These are phyloP conservation scores for Aspergillus affinis DNA, from an alignment of 495 filamentous ascomycete species.

Conservation along the genomic window DNA sequence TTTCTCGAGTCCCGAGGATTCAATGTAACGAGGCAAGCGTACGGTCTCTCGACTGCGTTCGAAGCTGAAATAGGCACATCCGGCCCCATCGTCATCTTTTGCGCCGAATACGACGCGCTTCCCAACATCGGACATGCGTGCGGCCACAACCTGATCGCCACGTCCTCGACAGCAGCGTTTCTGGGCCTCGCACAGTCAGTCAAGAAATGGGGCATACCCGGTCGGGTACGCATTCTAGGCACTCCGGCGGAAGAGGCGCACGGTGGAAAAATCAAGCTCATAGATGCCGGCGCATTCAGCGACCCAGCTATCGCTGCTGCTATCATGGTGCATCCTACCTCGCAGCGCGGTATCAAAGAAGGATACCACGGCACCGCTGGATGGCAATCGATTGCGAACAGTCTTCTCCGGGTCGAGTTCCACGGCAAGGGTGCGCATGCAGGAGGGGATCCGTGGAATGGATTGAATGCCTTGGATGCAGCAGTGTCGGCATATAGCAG, in stretches of 20 bases:
- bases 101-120: conserved; percentile 45
- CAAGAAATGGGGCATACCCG: conserved; percentile 35
- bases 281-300: conserved; percentile 41
- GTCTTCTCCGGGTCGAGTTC: neutral
- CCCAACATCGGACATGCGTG: conserved; percentile 58
- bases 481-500: conserved; percentile 53
- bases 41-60: conserved; percentile 23
- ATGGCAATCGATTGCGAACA: neutral
- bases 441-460: conserved; percentile 55
- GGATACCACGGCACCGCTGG: neutral
- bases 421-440: conserved; percentile 38
- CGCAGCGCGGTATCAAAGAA: neutral
- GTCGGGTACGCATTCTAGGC: conserved; percentile 57
- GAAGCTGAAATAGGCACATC: conserved; percentile 22
- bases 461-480: conserved; percentile 60
- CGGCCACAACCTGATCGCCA: conserved; percentile 64
- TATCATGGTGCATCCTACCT: conserved; percentile 8
- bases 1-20: conserved; percentile 15
- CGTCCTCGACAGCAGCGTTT: conserved; percentile 50
- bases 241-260: conserved; percentile 65
- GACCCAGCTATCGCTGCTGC: neutral
- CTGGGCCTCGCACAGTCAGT: conserved; percentile 49
- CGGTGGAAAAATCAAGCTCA: conserved; percentile 61
- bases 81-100: conserved; percentile 24
- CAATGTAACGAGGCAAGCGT: conserved; percentile 22